phyloP scores from a whole-genome alignment of 2,329 filamentous ascomycete species.

The Pseudogymnoascus sp. region DNA sequence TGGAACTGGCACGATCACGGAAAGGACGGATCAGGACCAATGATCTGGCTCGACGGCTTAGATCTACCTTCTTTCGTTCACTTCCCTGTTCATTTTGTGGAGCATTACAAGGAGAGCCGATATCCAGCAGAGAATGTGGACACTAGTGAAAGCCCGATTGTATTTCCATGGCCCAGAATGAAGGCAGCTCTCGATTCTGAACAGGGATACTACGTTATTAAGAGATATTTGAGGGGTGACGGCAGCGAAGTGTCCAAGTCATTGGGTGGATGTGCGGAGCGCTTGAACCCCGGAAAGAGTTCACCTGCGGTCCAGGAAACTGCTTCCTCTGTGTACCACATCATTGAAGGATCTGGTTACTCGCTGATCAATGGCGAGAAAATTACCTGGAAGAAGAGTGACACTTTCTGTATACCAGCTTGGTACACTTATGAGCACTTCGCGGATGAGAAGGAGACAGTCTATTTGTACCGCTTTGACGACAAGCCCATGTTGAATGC shows the following conservation, averaged over 20 bases:
- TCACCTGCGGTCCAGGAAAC: constrained; percentile 43
- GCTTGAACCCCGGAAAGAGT: constrained; percentile 33
- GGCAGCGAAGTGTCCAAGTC: constrained; percentile 40
- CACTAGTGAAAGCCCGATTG: constrained; percentile 31
- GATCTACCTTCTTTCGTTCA: constrained; percentile 48
- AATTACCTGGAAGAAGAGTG: constrained; percentile 42
- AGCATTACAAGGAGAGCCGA: constrained; percentile 42
- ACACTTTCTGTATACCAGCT: constrained; percentile 49
- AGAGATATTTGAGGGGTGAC: constrained; percentile 33
- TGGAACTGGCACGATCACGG: constrained; percentile 59
- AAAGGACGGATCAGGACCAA: constrained; percentile 47
- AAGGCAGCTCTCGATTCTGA: constrained; percentile 32
- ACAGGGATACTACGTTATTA: constrained; percentile 26
- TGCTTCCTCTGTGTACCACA: constrained; percentile 47
- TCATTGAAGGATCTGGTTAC: constrained; percentile 42
- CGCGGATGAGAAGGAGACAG: constrained; percentile 31
- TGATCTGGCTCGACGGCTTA: constrained; percentile 54
- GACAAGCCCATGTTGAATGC: constrained; percentile 49
- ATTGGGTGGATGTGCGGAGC: constrained; percentile 43
- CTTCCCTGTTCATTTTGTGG: constrained; percentile 48
- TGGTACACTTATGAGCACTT: constrained; percentile 47
- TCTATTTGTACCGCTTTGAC: constrained; percentile 49
- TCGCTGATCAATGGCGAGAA: constrained; percentile 35
- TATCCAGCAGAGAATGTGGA: constrained; percentile 45
- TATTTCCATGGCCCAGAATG: constrained; percentile 39